Evolutionary conservation across 1,284 basidiomycete genomes (phyloP).

Genomic region (Boletus smithii): DNA sequence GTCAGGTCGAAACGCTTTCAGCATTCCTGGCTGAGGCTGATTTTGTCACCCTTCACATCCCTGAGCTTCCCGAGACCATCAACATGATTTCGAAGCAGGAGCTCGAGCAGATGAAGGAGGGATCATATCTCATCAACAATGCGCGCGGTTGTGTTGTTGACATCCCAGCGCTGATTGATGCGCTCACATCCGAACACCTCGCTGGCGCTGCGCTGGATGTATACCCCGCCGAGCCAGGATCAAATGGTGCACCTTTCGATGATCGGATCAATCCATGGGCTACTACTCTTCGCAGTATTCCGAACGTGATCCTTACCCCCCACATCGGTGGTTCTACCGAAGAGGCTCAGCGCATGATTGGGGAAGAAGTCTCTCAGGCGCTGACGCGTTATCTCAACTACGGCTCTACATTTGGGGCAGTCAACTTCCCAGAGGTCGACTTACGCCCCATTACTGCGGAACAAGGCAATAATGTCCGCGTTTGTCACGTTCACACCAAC

Average conservation of each 20-base stretch:
- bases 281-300: slow-evolving; percentile 65
- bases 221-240: slow-evolving; percentile 88
- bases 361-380: slow-evolving; percentile 88
- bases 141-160: slow-evolving; percentile 95
- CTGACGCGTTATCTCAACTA: slow-evolving; percentile 90
- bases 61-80: slow-evolving; percentile 93
- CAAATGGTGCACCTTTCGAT: slow-evolving; percentile 87
- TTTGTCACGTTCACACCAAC: slow-evolving; percentile 97
- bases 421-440: slow-evolving; percentile 99
- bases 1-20: slow-evolving; percentile 83
- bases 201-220: slow-evolving; percentile 96
- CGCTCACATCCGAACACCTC: slow-evolving; percentile 81
- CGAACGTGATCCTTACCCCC: slow-evolving; percentile 93
- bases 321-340: slow-evolving; percentile 99
- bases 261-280: slow-evolving; percentile 84
- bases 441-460: slow-evolving; percentile 89
- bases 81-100: slow-evolving; percentile 86
- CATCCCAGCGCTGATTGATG: slow-evolving; percentile 84
- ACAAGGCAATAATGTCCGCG: slow-evolving; percentile 76
- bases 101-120: slow-evolving; percentile 91
- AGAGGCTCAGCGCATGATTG: slow-evolving; percentile 97
- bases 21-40: slow-evolving; percentile 80
- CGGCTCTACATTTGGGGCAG: slow-evolving; percentile 87
- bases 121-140: slow-evolving; percentile 97
- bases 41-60: slow-evolving; percentile 96